Conservation (phyloP, 73 alveolate species). For the Paramecium primaurelia region DNA sequence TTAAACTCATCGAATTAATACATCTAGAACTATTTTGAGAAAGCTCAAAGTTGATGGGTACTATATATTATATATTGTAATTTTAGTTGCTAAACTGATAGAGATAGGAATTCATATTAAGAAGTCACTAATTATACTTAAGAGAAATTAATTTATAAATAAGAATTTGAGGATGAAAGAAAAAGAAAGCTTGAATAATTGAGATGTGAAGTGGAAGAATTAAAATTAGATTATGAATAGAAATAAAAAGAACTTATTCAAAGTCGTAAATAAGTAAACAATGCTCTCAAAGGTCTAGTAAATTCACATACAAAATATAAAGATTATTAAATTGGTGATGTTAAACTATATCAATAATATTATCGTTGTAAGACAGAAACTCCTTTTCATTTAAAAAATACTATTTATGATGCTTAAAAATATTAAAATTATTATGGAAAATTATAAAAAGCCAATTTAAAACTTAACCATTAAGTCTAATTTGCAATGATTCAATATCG, state of each 20-base stretch:
- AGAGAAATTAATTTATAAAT: not conserved
- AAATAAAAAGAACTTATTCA: not conserved
- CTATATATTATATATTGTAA: not conserved
- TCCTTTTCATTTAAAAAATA: not conserved
- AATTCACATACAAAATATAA: not conserved
- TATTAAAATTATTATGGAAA: not conserved
- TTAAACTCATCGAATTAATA: not conserved
- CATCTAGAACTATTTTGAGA: not conserved
- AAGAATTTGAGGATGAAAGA: slow-evolving; percentile 1
- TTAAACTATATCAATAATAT: not conserved
- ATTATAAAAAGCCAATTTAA: not conserved
- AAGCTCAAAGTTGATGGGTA: not conserved
- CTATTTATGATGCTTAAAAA: not conserved
- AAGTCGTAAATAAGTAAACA: not conserved
- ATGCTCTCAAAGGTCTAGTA: not conserved
- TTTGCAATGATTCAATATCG: slow-evolving; percentile 3
- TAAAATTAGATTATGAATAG: not conserved
- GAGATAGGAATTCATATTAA: not conserved
- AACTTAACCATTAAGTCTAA: not conserved
- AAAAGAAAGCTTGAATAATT: not conserved
- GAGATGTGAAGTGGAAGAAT: not conserved
- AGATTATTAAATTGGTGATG: not conserved
- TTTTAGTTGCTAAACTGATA: not conserved
- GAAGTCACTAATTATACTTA: not conserved
- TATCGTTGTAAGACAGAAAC: not conserved